Evolutionary conservation across 345 rosid genomes (phyloP).

Genomic region (Pelargonium nanum): DNA sequence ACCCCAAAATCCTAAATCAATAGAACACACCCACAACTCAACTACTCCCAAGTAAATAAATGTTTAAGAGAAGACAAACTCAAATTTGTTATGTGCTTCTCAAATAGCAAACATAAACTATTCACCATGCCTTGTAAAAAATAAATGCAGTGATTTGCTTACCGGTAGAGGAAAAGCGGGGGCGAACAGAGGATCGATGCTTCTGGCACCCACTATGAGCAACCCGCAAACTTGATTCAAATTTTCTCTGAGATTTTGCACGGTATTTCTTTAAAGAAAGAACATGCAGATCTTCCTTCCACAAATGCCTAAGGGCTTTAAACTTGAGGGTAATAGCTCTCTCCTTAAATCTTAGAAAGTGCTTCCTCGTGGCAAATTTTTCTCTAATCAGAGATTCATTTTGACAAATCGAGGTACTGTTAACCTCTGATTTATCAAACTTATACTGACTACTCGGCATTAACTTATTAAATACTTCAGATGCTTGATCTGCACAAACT

Average conservation of each 20-base stretch:
- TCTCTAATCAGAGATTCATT: conserved; percentile 32
- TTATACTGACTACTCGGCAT: conserved; percentile 31
- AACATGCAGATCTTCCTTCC: conserved; percentile 78
- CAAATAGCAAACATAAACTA: background rate
- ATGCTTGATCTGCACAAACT: conserved; percentile 45
- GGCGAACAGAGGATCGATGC: conserved; percentile 56
- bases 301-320: conserved; percentile 57
- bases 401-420: conserved; percentile 16
- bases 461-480: conserved; percentile 38
- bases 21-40: background rate
- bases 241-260: conserved; percentile 58
- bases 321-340: conserved; percentile 64
- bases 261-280: conserved; percentile 44
- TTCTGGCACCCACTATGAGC: conserved; percentile 40
- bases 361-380: conserved; percentile 37
- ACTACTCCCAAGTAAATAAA: background rate
- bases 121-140: background rate
- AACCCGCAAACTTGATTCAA: conserved; percentile 40
- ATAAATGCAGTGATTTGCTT: conserved; percentile 12
- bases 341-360: conserved; percentile 54
- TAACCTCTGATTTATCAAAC: conserved; percentile 24
- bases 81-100: background rate
- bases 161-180: conserved; percentile 64
- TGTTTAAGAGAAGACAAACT: background rate
- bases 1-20: background rate